A percentile compares a stretch with the other conserved stretches of the same genome.
These are phyloP conservation scores for Fusarium temperatum DNA, from an alignment of 2,329 filamentous ascomycete genomes.

Conservation along the genomic window DNA sequence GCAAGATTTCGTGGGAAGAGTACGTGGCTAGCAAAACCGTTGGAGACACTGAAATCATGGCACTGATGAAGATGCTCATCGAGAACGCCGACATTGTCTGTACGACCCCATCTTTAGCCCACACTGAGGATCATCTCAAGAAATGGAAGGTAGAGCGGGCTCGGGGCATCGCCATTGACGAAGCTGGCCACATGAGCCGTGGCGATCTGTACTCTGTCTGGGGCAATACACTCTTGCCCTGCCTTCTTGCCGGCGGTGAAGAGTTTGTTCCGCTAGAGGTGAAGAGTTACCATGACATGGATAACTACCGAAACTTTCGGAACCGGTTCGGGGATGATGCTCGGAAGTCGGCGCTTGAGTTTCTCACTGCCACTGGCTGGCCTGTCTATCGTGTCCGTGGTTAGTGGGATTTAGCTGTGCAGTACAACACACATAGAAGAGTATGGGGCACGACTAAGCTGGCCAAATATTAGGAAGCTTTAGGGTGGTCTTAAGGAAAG, in stretches of 20 bases:
- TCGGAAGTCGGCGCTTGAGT: background rate
- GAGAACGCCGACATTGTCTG: background rate
- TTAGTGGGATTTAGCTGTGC: too few species aligned
- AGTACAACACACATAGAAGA: background rate
- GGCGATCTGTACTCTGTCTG: background rate
- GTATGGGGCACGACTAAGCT: background rate
- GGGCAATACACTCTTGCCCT: background rate
- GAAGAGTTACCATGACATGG: background rate
- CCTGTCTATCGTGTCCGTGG: background rate
- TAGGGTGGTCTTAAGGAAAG: background rate
- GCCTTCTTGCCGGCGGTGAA: background rate
- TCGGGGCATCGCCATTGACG: background rate
- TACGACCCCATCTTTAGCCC: background rate
- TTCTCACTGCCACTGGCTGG: background rate
- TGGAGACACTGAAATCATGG: background rate
- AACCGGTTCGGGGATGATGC: background rate
- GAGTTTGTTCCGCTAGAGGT: background rate
- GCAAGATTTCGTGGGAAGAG: background rate
- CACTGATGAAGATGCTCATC: background rate
- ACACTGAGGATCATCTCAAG: background rate
- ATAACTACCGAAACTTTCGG: fast-evolving
- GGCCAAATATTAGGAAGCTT: fast-evolving
- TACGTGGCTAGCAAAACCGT: background rate
- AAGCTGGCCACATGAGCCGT: background rate
- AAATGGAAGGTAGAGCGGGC: background rate